Percentiles rank a stretch among this genome's conserved stretches.
phyloP scores from a whole-genome alignment of 495 filamentous ascomycete species.

The Apiosordaria backusii region DNA sequence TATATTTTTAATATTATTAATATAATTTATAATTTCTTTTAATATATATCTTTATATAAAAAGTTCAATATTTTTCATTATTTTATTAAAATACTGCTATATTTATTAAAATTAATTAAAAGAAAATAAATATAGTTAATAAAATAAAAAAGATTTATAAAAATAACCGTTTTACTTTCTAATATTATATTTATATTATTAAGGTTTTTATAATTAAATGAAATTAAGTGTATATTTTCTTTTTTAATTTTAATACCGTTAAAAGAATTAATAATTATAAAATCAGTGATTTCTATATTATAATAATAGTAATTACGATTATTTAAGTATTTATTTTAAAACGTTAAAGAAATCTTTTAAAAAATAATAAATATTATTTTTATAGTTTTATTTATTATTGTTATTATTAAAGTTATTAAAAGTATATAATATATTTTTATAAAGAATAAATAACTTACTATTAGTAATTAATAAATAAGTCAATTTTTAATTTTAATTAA shows the following conservation, averaged over 20 bases:
- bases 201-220: neutral
- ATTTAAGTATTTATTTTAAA: too few species aligned
- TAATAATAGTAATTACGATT: constrained; percentile 2
- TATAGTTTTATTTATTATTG: too few species aligned
- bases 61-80: neutral
- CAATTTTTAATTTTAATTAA: constrained; percentile 18
- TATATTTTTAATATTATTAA: neutral
- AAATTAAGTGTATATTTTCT: neutral
- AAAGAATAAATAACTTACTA: constrained; percentile 10
- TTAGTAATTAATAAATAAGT: constrained; percentile 12
- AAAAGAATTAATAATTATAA: neutral
- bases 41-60: neutral
- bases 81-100: neutral
- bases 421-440: constrained; percentile 11
- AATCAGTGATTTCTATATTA: too few species aligned
- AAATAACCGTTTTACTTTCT: neutral
- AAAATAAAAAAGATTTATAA: neutral
- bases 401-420: neutral
- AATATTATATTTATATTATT: neutral
- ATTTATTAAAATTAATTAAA: neutral
- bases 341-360: too few species aligned
- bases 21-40: neutral
- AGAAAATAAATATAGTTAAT: neutral
- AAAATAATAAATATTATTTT: too few species aligned
- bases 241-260: neutral